Conservation (phyloP, 352 stramenopile genomes). For the Plasmopara muralis region DNA sequence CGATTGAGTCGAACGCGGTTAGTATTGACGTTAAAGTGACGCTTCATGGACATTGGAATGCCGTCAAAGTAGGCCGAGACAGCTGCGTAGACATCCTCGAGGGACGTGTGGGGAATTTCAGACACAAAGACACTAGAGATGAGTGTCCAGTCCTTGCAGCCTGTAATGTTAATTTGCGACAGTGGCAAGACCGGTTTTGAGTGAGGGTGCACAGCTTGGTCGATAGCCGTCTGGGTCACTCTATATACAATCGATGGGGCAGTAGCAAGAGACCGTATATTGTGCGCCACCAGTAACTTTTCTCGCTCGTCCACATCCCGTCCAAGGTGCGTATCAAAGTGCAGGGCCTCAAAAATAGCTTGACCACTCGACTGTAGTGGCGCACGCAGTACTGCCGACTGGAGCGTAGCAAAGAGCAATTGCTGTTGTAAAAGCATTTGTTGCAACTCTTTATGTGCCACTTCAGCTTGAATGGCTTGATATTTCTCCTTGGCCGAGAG, state of each 20-base stretch:
- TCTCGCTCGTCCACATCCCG: conserved; percentile 12
- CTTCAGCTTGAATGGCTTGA: conserved; percentile 11
- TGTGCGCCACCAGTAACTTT: conserved; percentile 23
- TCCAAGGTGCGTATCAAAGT: conserved; percentile 27
- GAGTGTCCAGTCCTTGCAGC: conserved; percentile 23
- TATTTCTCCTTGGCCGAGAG: conserved; percentile 27
- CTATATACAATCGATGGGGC: conserved; percentile 22
- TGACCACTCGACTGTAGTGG: conserved; percentile 27
- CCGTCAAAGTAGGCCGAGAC: conserved; percentile 27
- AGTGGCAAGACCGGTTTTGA: conserved; percentile 21
- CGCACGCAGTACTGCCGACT: conserved; percentile 20
- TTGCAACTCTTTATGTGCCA: conserved; percentile 19
- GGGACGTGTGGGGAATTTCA: conserved; percentile 31
- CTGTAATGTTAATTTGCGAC: conserved; percentile 31
- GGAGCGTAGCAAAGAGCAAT: conserved; percentile 29
- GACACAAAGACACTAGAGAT: conserved; percentile 33
- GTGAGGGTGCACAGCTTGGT: conserved; percentile 6
- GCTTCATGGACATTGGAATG: conserved; percentile 28
- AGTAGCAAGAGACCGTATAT: conserved; percentile 18
- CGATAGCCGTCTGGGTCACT: conserved; percentile 21
- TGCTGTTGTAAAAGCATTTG: conserved; percentile 33
- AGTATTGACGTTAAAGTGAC: conserved; percentile 25
- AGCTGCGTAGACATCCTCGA: conserved; percentile 29
- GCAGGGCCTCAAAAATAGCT: conserved; percentile 24
- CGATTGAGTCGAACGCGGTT: conserved; percentile 20